A percentile compares a stretch with the other conserved stretches of the same genome.
Conservation (phyloP, 1,284 basidiomycete species). For the Hypsizygus ulmarius region DNA sequence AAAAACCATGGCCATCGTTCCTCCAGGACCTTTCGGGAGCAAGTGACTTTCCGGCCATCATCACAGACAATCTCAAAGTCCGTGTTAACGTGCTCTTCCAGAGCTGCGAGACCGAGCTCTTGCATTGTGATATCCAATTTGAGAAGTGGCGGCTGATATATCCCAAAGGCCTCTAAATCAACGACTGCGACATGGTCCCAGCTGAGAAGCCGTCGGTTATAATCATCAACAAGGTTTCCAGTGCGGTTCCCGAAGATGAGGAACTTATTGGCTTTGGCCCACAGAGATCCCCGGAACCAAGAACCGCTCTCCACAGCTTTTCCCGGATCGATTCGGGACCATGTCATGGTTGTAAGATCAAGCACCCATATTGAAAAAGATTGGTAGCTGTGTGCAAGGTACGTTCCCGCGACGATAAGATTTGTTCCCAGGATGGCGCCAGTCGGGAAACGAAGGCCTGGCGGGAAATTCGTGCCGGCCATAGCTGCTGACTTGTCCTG, state of each 20-base stretch:
- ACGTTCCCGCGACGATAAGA: conserved; percentile 87
- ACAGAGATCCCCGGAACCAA: conserved; percentile 87
- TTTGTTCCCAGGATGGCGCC: conserved; percentile 87
- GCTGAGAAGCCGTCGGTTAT: conserved; percentile 84
- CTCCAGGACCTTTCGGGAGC: conserved; percentile 79
- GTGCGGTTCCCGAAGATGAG: conserved; percentile 87
- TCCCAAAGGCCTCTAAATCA: conserved; percentile 90
- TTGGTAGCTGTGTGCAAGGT: conserved; percentile 86
- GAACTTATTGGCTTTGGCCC: conserved; percentile 77
- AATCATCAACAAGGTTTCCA: conserved; percentile 87
- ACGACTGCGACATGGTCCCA: conserved; percentile 91
- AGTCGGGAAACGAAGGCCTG: conserved; percentile 90
- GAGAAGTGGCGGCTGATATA: conserved; percentile 83
- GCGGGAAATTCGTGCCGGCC: conserved; percentile 76
- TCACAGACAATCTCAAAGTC: conserved; percentile 93
- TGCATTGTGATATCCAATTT: conserved; percentile 70
- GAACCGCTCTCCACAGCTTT: conserved; percentile 77
- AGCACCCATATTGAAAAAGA: conserved; percentile 91
- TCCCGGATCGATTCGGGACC: conserved; percentile 84
- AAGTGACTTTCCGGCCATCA: conserved; percentile 81
- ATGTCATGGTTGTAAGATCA: conserved; percentile 75
- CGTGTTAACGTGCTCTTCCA: conserved; percentile 73
- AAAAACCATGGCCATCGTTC: conserved; percentile 95
- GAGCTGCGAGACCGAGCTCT: conserved; percentile 72
- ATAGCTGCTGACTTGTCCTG: conserved; percentile 75